Percentiles rank a stretch among this genome's conserved stretches.
Evolutionary conservation across 805 yeast genomes (phyloP).

Genomic region (Ogataea populi-albae): DNA sequence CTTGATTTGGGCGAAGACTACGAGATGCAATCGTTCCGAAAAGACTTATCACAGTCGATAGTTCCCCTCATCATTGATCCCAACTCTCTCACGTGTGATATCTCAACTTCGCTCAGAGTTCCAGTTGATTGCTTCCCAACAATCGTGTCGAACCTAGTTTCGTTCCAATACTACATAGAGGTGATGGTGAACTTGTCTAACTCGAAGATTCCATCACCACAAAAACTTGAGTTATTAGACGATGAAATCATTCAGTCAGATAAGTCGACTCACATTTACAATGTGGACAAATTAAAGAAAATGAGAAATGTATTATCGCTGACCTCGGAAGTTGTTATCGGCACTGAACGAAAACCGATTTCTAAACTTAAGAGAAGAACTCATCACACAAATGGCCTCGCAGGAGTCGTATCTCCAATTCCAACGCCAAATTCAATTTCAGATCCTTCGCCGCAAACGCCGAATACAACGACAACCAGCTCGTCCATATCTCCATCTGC

Average conservation of each 20-base stretch:
- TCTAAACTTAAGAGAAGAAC: conserved; percentile 25
- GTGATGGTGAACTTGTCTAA: conserved; percentile 79
- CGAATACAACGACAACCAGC: conserved; percentile 5
- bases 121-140: conserved; percentile 90
- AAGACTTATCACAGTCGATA: conserved; percentile 75
- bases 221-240: conserved; percentile 18
- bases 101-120: conserved; percentile 61
- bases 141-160: conserved; percentile 63
- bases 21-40: conserved; percentile 69
- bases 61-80: conserved; percentile 81
- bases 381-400: conserved; percentile 5
- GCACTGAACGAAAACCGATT: conserved; percentile 58
- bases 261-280: conserved; percentile 44
- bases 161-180: conserved; percentile 83
- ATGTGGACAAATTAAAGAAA: conserved; percentile 76
- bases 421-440: conserved; percentile 4
- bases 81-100: conserved; percentile 48
- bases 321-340: conserved; percentile 76
- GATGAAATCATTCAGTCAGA: conserved; percentile 25
- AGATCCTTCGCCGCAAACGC: conserved; percentile 5
- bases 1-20: conserved; percentile 58
- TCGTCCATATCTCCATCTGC: conserved; percentile 7
- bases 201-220: conserved; percentile 20
- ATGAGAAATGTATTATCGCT: conserved; percentile 76
- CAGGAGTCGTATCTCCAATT: conserved; percentile 6